phyloP scores from a whole-genome alignment of 257 asterid species.

The Solanum virginianum region DNA sequence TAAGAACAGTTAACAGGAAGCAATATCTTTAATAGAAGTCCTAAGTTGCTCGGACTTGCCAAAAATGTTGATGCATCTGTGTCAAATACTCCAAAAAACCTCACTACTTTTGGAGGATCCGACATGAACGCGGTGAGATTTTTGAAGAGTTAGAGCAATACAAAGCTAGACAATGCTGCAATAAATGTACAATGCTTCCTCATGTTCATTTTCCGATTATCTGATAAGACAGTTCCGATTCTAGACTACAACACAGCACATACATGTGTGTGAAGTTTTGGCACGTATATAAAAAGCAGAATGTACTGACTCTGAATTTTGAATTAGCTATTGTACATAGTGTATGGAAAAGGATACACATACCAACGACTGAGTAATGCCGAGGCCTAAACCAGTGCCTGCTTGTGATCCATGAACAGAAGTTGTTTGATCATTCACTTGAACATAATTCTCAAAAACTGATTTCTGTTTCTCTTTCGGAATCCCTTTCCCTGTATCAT shows the following conservation, averaged over 20 bases:
- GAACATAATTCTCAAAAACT: constrained; percentile 74
- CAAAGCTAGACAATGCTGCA: too few relatives aligned
- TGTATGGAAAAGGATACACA: not conserved
- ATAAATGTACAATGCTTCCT: not conserved
- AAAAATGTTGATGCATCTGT: not conserved
- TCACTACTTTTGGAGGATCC: not conserved
- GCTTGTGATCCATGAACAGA: constrained; percentile 10
- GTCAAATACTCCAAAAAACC: not conserved
- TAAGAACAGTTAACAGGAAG: not conserved
- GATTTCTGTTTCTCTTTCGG: constrained; percentile 34
- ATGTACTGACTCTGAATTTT: not conserved
- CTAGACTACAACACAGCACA: too few relatives aligned
- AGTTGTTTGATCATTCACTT: constrained; percentile 33
- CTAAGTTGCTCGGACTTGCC: not conserved
- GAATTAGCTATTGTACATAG: not conserved
- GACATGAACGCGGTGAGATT: not conserved
- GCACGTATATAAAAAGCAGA: not conserved
- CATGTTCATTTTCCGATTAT: not conserved
- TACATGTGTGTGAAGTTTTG: not conserved
- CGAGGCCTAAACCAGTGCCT: constrained; percentile 83
- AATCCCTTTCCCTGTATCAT: constrained; percentile 27
- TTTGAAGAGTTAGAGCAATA: too few relatives aligned
- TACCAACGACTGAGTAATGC: constrained; percentile 80
- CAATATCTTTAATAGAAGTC: not conserved
- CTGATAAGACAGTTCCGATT: too few relatives aligned